These are phyloP conservation scores for Eutrema heterophyllum DNA, from an alignment of 345 rosid species.

Conservation along the genomic window DNA sequence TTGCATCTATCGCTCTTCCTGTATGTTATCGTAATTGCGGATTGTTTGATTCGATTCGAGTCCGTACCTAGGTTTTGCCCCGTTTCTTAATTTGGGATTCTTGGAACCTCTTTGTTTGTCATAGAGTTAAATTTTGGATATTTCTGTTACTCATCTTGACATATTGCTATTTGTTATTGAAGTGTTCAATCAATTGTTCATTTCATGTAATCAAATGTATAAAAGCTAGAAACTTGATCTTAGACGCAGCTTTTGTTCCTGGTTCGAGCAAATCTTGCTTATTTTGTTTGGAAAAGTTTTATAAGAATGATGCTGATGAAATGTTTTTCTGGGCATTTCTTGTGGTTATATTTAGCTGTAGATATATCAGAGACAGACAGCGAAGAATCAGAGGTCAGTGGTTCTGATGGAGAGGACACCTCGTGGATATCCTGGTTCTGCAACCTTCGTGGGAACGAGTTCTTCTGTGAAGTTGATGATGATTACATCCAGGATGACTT, in stretches of 20 bases:
- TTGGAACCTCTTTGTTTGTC: not conserved
- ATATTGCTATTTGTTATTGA: not conserved
- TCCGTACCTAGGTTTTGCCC: not conserved
- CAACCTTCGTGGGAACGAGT: conserved; percentile 90
- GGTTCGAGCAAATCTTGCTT: not conserved
- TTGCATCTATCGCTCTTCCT: not conserved
- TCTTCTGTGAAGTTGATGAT: conserved; percentile 98
- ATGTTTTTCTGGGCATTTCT: not conserved
- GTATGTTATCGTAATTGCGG: not conserved
- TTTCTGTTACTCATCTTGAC: not conserved
- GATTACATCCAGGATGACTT: conserved; percentile 98
- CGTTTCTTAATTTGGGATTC: conserved; percentile 1
- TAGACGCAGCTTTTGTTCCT: not conserved
- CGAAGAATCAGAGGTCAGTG: conserved; percentile 94
- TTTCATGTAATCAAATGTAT: not conserved
- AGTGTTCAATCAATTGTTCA: not conserved
- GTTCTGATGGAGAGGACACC: conserved; percentile 96
- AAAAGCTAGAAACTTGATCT: conserved; percentile 4
- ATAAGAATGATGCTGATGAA: not conserved
- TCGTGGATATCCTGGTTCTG: conserved; percentile 99
- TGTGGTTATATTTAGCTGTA: conserved; percentile 20
- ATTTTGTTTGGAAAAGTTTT: not conserved
- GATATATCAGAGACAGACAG: conserved; percentile 92
- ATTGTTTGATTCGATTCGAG: not conserved
- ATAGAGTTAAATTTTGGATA: not conserved